These are phyloP conservation scores for Penicillium roqueforti DNA, from an alignment of 495 filamentous ascomycete genomes.

Conservation along the genomic window DNA sequence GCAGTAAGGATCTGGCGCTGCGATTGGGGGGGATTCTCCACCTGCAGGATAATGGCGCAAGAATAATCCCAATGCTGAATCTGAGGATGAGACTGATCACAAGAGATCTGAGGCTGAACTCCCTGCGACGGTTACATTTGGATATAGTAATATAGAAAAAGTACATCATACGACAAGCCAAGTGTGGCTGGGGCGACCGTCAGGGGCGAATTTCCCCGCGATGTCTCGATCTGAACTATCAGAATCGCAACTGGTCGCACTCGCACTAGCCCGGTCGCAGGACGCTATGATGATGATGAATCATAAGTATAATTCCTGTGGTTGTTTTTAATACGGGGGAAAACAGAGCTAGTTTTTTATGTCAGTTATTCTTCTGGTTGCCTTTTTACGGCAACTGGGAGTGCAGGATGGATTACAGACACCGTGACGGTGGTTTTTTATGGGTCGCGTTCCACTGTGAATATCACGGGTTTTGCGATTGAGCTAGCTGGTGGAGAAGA, in stretches of 20 bases:
- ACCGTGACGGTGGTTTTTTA: neutral
- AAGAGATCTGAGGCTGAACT: neutral
- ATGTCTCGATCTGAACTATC: slow-evolving; percentile 22
- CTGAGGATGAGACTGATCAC: neutral
- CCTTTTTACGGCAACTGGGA: slow-evolving; percentile 20
- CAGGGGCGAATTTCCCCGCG: slow-evolving; percentile 14
- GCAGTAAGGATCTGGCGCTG: slow-evolving; percentile 6
- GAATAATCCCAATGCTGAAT: neutral
- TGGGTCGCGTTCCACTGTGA: slow-evolving; percentile 1
- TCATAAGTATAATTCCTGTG: slow-evolving; percentile 10
- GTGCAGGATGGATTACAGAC: slow-evolving; percentile 8
- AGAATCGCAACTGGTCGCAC: slow-evolving; percentile 19
- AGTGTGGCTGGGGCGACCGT: neutral
- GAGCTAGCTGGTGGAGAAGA: slow-evolving; percentile 3
- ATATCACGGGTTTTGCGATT: neutral
- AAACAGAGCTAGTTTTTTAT: neutral
- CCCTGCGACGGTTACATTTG: neutral
- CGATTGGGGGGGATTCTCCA: neutral
- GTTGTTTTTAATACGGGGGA: slow-evolving; percentile 9
- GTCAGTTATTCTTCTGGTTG: slow-evolving; percentile 14
- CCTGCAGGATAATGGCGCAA: neutral
- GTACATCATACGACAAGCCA: neutral
- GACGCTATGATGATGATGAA: slow-evolving; percentile 7
- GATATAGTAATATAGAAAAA: too few species aligned
- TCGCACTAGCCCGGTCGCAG: slow-evolving; percentile 16